phyloP scores from a whole-genome alignment of 805 yeast genomes.

The Wickerhamiella domercqiae region DNA sequence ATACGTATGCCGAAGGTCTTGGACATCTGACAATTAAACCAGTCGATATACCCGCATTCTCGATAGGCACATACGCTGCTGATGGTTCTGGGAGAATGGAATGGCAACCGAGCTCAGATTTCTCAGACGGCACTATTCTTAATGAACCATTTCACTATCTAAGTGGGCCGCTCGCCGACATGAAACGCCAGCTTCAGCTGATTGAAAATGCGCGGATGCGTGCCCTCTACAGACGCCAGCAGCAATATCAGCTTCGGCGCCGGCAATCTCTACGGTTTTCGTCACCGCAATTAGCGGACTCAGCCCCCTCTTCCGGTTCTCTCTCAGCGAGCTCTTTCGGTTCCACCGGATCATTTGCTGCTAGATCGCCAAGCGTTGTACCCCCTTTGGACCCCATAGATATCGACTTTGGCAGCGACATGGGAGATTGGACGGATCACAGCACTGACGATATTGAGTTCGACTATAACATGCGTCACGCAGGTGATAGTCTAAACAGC shows the following conservation, averaged over 20 bases:
- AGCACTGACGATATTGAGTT: too few relatives aligned
- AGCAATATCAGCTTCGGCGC: not conserved
- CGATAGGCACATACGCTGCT: not conserved
- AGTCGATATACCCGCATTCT: not conserved
- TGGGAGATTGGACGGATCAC: too few relatives aligned
- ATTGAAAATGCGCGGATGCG: not conserved
- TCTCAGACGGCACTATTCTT: conserved; percentile 1
- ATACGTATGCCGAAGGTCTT: not conserved
- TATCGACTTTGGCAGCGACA: too few relatives aligned
- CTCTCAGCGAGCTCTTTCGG: too few relatives aligned
- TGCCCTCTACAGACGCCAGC: not conserved
- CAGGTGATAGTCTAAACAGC: too few relatives aligned
- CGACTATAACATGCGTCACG: too few relatives aligned
- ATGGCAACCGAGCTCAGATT: conserved; percentile 4
- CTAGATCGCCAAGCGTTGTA: too few relatives aligned
- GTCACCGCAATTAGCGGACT: too few relatives aligned
- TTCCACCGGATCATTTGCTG: too few relatives aligned
- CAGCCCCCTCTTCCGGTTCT: too few relatives aligned
- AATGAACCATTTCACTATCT: not conserved
- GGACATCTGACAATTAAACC: not conserved
- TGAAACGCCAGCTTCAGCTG: not conserved
- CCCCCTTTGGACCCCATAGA: too few relatives aligned
- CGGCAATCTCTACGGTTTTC: not conserved
- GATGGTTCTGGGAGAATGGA: not conserved
- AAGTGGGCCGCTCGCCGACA: not conserved